Percentiles rank a stretch among this genome's conserved stretches.
phyloP scores from a whole-genome alignment of 1,139 yeast genomes.

The Yamadazyma pseudoaaseri region DNA sequence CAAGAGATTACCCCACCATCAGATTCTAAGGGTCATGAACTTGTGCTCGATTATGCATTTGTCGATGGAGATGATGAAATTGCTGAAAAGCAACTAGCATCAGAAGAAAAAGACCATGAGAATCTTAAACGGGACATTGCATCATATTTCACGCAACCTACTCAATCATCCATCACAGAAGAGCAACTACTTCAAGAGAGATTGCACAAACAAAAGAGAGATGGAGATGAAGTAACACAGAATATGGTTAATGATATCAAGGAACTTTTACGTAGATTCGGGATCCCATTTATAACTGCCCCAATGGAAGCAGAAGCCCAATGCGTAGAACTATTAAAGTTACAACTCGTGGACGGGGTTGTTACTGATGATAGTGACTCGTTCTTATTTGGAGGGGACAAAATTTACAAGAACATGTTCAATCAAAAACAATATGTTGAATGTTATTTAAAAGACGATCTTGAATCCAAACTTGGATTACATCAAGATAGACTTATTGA shows the following conservation, averaged over 20 bases:
- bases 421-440: constrained; percentile 92
- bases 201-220: constrained; percentile 69
- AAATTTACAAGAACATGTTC: constrained; percentile 89
- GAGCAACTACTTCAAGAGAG: constrained; percentile 58
- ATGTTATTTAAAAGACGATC: constrained; percentile 62
- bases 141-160: constrained; percentile 19
- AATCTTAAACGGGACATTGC: constrained; percentile 54
- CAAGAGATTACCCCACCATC: constrained; percentile 26
- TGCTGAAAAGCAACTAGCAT: constrained; percentile 56
- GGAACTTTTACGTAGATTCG: constrained; percentile 79
- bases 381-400: constrained; percentile 86
- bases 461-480: constrained; percentile 66
- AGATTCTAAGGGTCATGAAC: neutral
- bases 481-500: constrained; percentile 64
- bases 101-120: constrained; percentile 73
- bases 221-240: constrained; percentile 87
- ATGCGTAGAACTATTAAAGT: constrained; percentile 71
- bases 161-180: constrained; percentile 37
- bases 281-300: constrained; percentile 90
- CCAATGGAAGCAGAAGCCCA: constrained; percentile 99
- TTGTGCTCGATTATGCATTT: constrained; percentile 55
- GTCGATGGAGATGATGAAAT: constrained; percentile 77
- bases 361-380: constrained; percentile 98
- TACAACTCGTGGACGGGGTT: constrained; percentile 87
- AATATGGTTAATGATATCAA: constrained; percentile 90